A percentile compares a stretch with the other conserved stretches of the same genome.
These are phyloP conservation scores for Kregervanrija delftensis DNA, from an alignment of 805 yeast species.

Conservation along the genomic window DNA sequence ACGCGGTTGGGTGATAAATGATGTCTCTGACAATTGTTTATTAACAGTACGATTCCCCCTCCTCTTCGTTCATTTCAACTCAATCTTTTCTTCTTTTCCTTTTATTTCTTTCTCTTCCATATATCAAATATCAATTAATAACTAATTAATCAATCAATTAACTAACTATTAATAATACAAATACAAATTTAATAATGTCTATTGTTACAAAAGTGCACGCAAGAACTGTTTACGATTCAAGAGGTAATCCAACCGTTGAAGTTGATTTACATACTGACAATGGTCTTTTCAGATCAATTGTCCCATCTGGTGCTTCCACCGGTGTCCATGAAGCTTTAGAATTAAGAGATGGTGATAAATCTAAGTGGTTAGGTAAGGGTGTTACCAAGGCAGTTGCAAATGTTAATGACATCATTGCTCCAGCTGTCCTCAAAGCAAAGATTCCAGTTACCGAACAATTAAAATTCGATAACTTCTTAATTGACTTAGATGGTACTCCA, in stretches of 20 bases:
- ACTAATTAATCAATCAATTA: neutral
- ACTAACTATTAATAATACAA: no score
- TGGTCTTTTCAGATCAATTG: conserved; percentile 94
- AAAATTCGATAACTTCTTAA: conserved; percentile 79
- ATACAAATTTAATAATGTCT: conserved; percentile 28
- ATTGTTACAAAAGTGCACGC: conserved; percentile 84
- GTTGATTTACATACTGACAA: conserved; percentile 90
- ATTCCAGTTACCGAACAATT: conserved; percentile 82
- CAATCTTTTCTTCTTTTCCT: neutral
- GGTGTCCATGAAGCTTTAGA: conserved; percentile 98
- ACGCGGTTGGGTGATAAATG: no score
- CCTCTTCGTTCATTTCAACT: neutral
- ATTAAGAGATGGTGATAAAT: conserved; percentile 96
- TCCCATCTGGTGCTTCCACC: conserved; percentile 99
- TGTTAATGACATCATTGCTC: conserved; percentile 92
- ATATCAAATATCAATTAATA: neutral
- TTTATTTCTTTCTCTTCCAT: neutral
- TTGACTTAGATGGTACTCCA: conserved; percentile 88
- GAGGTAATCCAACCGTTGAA: conserved; percentile 99
- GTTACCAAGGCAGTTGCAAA: conserved; percentile 93
- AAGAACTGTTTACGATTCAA: conserved; percentile 98
- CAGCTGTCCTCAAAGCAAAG: conserved; percentile 78
- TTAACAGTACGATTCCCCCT: neutral
- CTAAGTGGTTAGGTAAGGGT: conserved; percentile 99
- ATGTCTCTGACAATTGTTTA: no score